phyloP scores from a whole-genome alignment of 129 eudicot genomes.

The Ambrosia artemisiifolia region DNA sequence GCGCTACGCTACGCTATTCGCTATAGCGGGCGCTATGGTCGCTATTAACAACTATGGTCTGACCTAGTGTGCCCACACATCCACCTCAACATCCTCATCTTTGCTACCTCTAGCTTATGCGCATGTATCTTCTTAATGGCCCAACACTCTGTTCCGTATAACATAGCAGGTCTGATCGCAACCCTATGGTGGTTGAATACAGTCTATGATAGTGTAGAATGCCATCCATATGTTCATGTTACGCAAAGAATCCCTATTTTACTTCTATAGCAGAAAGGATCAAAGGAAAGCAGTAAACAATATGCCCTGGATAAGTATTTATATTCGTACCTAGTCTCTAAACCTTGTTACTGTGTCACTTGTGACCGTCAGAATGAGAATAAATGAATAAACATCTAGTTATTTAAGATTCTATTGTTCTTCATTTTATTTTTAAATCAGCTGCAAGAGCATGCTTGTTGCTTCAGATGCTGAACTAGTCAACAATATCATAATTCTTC shows the following conservation, averaged over 20 bases:
- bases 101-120: too few relatives aligned
- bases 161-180: too few relatives aligned
- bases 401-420: not conserved
- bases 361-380: not conserved
- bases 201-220: not conserved
- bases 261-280: not conserved
- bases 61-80: too few relatives aligned
- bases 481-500: not conserved
- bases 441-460: slow-evolving; percentile 3
- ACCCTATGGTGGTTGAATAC: not conserved
- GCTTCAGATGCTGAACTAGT: not conserved
- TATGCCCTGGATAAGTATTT: too few relatives aligned
- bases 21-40: too few relatives aligned
- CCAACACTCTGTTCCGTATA: too few relatives aligned
- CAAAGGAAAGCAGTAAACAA: too few relatives aligned
- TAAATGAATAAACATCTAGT: not conserved
- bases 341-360: not conserved
- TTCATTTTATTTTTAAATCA: not conserved
- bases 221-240: not conserved
- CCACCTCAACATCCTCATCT: too few relatives aligned
- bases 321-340: not conserved
- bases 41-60: too few relatives aligned
- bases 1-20: too few relatives aligned
- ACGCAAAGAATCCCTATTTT: not conserved
- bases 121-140: too few relatives aligned